Base-by-base conservation (phyloP, 176 grass and related monocot genomes). In the Aegilops longissima region DNA sequence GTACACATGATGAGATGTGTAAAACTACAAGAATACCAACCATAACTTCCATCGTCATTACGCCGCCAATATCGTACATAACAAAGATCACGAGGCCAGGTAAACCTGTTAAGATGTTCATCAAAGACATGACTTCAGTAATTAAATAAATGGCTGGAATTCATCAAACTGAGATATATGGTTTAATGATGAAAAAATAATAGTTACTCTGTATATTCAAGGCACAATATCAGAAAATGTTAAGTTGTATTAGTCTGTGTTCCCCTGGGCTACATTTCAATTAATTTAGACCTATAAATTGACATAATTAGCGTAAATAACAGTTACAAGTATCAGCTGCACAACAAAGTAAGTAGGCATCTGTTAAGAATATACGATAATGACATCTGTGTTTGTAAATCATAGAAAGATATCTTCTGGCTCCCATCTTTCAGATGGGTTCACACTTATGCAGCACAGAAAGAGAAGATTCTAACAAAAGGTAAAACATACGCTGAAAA, bases 41-140 rank as follows among this genome's bases (percentile, higher is more conserved):
- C 96, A 93, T 98, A 98, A 85, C 96, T 98, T 87, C 96, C 96
- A 93, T 98, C 96, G 12, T 96, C 96, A 90, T 98, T 98, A 75
- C 96, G 96, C 44, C 96, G 87, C 96, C 96, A 98, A 88, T 98
- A 98, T 72, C 96, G 90, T 71, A 98, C 96, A 90, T 98, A 98
- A 79, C 92, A 94, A 83, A 98, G 87, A 85, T 98, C 96, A 6
- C 96, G 91, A 80, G 96, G 93, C 96, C 96, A 98, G n/a, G 92
- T 88, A 83, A 98, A 82, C 87, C 96, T 98, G 56, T 24, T 49
- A 72, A 88, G 58, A 79, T 74, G 87, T 85, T 79, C 47, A 83
- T 47, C 7, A 51, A 87, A 80, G 66, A 23, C 38, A 10, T 81
- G 47, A 61, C 7, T 80, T 42, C 7, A 76, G 16, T 44, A 88